Base-by-base conservation (phyloP, 1,284 basidiomycete species). In the Phlebopus sp. region DNA sequence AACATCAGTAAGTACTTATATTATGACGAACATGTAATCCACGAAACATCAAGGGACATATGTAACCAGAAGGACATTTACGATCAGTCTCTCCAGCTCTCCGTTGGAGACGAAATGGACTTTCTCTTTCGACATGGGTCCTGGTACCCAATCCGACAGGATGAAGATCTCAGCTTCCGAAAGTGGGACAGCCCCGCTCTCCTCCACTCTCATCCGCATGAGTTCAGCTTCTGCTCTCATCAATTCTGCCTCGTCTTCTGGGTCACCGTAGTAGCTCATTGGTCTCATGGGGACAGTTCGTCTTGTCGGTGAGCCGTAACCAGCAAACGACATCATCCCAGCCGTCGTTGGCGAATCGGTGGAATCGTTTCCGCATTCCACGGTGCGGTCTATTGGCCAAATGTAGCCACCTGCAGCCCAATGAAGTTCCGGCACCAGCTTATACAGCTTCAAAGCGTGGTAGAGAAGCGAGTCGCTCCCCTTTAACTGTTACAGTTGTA, bases 321-420 rank as follows among this genome's bases (percentile, higher is more conserved):
- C 59, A 23, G 59, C 60, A 38, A 67, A 59, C 18, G 64, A 59
- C 47, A 67, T 59, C 46, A 64, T 60, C 30, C 59, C 56, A 35
- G 60, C 57, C 6, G 59, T 55, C 25, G 62, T 65, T 27, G 68
- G 67, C 31, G 70, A 61, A 11, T 72, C 69, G 23, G 67, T 60
- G 43, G 72, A 66, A 40, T 80, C 79, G 50, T 69, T 71, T 30
- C 74, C 73, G 54, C 81, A 76, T 57, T 87, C 82, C 10, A 89
- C 83, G 0, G 78, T 76, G 47, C 78, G 77, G 56, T 86, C 83
- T 29, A 81, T 74, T 2, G 86, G 82, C 87, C 88, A 90, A 52
- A 90, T 75, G 64, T 84, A 88, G 11, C 86, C 85, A 5, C 86
- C 86, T 21, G 88, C 87, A 17, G 81, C 80, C 83, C 86, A 90